Base-by-base conservation (phyloP, 2,329 filamentous ascomycete species). In the Curvularia verruculosa region DNA sequence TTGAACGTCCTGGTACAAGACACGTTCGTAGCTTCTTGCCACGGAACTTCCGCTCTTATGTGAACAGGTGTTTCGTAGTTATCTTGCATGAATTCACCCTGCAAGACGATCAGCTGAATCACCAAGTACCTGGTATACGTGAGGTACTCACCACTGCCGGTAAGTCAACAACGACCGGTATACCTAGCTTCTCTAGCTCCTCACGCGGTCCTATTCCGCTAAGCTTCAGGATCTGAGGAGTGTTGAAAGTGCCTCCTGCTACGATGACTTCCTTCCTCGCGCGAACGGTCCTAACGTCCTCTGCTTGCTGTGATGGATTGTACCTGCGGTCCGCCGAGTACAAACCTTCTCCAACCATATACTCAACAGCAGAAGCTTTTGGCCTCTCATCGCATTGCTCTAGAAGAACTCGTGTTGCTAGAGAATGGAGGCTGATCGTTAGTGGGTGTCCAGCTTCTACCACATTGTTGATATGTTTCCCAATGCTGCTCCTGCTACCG, bases 141-240 rank as follows among this genome's bases (percentile, higher is more conserved):
- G n/a, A 39, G 24, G 28, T 15, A 44, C 41, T 44, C 28, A 44
- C 49, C n/a, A 52, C 49, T 31, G 39, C 49, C 5, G 49, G 49
- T 10, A 41, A 13, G 26, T 52, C 41, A 19, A 52, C 50, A 5
- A 87, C 58, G 0, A 83, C 75, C 1, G 78, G 68, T 60, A 89
- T 88, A 4, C 77, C 73, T 63, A 84, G 80, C 40, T 77, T 74
- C 18, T 78, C 59, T 3, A 89, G 80, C 56, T 85, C 80, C 0
- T 75, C 67, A 2, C 71, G 64, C 0, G 85, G 84, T 0, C 87
- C 86, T 28, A 89, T 81, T 5, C 87, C 87, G 51, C 80, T 84
- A 0, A 88, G 81, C 75, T 86, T 84, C 4, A 89, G 82, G 3
- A 89, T 71, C 71, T 89, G 86, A 2, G 86, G 85, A 1, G 82